Base-by-base conservation (phyloP, 345 rosid species). In the Populus davidiana region DNA sequence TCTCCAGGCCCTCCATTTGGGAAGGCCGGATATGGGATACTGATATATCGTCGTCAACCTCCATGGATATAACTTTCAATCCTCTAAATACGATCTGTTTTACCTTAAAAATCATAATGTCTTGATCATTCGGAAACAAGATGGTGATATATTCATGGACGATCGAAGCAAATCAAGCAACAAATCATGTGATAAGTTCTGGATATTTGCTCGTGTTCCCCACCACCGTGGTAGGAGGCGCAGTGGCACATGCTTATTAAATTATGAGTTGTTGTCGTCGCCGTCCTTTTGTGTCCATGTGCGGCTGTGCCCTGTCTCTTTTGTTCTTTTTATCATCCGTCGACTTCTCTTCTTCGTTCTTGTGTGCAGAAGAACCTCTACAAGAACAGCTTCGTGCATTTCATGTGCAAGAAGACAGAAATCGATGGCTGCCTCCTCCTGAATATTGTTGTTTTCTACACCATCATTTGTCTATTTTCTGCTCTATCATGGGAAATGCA, bases 101-200 rank as follows among this genome's bases (percentile, higher is more conserved):
- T 65, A 4, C 39, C 16, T 38, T 7, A 39, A 69, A 33, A 69
- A 69, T 23, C 5, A 23, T 59, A 0, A 10, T 23, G 63, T 2
- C 25, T 2, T n/a, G 11, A 56, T n/a, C n/a, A 23, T 11, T 69
- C 50, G 54, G 41, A 38, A 69, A 21, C 16, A 65, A 31, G 69
- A 65, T 31, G 31, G 38, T 16, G 39, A 31, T 65, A 31, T 65
- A 31, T 13, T 16, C 8, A 65, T 31, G 47, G 41, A 68, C 25
- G 39, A 39, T 20, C 5, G 14, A 11, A n/a, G 64, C 13, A 23
- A 4, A 59, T 59, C 39, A 36, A 20, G 41, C 0, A 43, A 44
- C 44, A 76, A 39, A 70, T 27, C 80, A 71, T 70, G 80, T 70
- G 75, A 62, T 29, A 7, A 69, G 79, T 27, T n/a, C 0, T 18